Evolutionary conservation across 495 filamentous ascomycete genomes (phyloP).

Genomic region (Diplogelasinospora grovesii): DNA sequence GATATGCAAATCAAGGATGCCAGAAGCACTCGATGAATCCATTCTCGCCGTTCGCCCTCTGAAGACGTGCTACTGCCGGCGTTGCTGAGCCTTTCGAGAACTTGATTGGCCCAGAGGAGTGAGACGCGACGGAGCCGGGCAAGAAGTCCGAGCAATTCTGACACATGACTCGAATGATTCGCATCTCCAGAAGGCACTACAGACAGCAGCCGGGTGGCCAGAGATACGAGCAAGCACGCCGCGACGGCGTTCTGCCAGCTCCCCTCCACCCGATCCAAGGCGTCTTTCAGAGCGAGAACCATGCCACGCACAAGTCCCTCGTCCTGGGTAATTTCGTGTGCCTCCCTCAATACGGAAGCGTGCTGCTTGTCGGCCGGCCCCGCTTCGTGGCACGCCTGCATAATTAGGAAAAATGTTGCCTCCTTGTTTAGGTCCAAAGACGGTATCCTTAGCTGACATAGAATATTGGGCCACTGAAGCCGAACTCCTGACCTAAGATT

Average conservation of each 20-base stretch:
- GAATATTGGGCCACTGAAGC: constrained; percentile 52
- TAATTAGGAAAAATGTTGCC: constrained; percentile 38
- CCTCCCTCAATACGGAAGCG: not conserved
- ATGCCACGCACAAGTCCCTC: not conserved
- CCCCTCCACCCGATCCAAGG: constrained; percentile 7
- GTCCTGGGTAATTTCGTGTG: constrained; percentile 3
- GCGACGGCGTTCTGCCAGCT: constrained; percentile 18
- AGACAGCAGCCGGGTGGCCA: constrained; percentile 13
- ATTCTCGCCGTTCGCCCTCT: not conserved
- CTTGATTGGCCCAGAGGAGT: constrained; percentile 10
- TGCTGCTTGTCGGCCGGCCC: constrained; percentile 23
- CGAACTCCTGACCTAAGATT: constrained; percentile 39
- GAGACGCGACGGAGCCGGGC: constrained; percentile 4
- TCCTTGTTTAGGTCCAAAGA: constrained; percentile 41
- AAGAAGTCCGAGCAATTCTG: constrained; percentile 12
- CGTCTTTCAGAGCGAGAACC: not conserved
- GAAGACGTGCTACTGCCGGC: too few relatives aligned
- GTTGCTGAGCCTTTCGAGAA: not conserved
- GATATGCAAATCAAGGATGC: constrained; percentile 4
- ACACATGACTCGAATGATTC: not conserved
- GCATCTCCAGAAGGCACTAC: not conserved
- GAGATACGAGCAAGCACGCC: constrained; percentile 9
- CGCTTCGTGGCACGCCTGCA: constrained; percentile 45
- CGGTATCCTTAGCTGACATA: constrained; percentile 41
- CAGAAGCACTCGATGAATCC: constrained; percentile 5